These are phyloP conservation scores for Paramyrothecium sp. DNA, from an alignment of 2,329 filamentous ascomycete genomes.

Conservation along the genomic window DNA sequence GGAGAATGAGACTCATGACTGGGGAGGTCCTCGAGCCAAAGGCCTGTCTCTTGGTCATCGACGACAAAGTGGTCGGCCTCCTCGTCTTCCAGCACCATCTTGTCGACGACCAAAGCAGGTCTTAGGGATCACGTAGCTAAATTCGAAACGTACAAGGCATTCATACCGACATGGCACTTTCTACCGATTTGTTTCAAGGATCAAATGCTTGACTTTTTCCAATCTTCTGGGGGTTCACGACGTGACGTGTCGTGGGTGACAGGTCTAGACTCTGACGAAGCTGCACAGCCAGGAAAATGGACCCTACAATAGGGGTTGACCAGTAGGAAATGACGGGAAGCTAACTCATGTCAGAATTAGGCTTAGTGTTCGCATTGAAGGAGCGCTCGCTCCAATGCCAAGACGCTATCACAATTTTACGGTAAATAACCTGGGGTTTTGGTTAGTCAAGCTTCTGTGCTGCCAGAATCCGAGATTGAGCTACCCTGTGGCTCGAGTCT, in stretches of 20 bases:
- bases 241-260: background rate
- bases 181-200: background rate
- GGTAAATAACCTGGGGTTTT: too few relatives aligned
- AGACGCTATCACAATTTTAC: too few relatives aligned
- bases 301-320: background rate
- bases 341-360: too few relatives aligned
- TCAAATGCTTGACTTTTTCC: background rate
- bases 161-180: background rate
- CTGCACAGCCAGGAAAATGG: background rate
- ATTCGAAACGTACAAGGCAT: background rate
- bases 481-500: too few relatives aligned
- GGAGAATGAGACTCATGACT: background rate
- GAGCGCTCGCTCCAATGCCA: too few relatives aligned
- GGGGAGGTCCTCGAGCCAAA: background rate
- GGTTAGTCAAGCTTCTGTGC: too few relatives aligned
- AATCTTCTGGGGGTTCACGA: background rate
- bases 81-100: background rate
- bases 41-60: background rate
- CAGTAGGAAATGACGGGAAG: background rate
- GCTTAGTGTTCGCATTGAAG: too few relatives aligned
- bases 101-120: background rate
- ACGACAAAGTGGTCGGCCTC: background rate
- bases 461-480: too few relatives aligned
- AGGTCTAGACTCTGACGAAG: background rate
- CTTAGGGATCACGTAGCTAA: background rate